Base-by-base conservation (phyloP, 2,329 filamentous ascomycete species). In the Capronia epimyces region DNA sequence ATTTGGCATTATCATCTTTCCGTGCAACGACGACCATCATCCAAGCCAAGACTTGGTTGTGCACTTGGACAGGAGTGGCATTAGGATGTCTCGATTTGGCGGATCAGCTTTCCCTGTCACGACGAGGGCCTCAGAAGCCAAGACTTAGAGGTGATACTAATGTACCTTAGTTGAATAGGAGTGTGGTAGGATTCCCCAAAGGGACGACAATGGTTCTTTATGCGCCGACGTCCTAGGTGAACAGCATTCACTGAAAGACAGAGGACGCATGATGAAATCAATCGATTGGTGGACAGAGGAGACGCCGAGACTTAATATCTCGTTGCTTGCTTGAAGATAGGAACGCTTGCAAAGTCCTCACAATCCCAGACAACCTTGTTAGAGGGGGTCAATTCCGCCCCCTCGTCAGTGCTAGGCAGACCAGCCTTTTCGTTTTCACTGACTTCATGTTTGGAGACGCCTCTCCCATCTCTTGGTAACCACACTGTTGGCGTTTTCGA, bases 401-500 rank as follows among this genome's bases (percentile, higher is more conserved):
- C 84, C 58, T 88, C 83, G 64, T 95, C 88, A 0, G 86, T 91
- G 45, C 93, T 90, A 0, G 81, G 80, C 27, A 89, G 85, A 1
- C 54, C 58, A 13, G 76, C 75, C 1, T 85, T 87, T 57, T 89
- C 83, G 32, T 93, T 75, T 67, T 95, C 89, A 62, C 89, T 84
- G 31, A 93, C 75, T 67, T 95, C 89, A 63, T 89, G 83, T 58
- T 76, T 77, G 45, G 83, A 88, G 27, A 95, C 78, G 3, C 87
- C 86, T 37, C 82, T 81, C 1, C 75, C 69, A 63, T 95, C 89
- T 49, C 79, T 75, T 0, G 89, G 88, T 21, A 95, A 86, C 89
- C 89, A 95, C 2, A 95, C 71, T 27, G 84, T 73, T 0, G 87
- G 86, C 2, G 79, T 71, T 49, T 75, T 61, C 52, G 79, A 77